Conservation (phyloP, 2,329 filamentous ascomycete genomes). For the Hortaea sp. region DNA sequence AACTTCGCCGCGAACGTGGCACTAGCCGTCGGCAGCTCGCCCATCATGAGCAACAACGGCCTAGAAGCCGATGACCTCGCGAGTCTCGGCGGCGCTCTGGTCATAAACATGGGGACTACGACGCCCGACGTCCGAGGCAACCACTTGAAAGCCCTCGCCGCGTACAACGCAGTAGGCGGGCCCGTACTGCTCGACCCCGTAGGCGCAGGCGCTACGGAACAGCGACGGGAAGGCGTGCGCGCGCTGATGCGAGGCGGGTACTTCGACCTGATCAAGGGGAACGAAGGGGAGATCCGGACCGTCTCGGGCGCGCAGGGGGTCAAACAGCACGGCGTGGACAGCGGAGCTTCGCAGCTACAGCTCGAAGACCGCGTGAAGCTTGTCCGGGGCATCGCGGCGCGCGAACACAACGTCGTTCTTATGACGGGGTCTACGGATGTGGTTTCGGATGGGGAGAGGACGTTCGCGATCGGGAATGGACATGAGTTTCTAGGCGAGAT, state of each 20-base stretch:
- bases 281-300: slow-evolving; percentile 76
- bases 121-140: slow-evolving; percentile 63
- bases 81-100: slow-evolving; percentile 62
- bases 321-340: slow-evolving; percentile 76
- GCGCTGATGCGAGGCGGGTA: slow-evolving; percentile 63
- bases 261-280: slow-evolving; percentile 86
- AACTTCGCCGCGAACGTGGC: slow-evolving; percentile 91
- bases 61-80: slow-evolving; percentile 76
- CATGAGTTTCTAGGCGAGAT: slow-evolving; percentile 60
- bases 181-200: slow-evolving; percentile 85
- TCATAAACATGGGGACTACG: slow-evolving; percentile 92
- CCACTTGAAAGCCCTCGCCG: slow-evolving; percentile 62
- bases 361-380: slow-evolving; percentile 49
- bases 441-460: slow-evolving; percentile 61
- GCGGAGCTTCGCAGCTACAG: slow-evolving; percentile 46
- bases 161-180: slow-evolving; percentile 68
- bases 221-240: slow-evolving; percentile 62
- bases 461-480: slow-evolving; percentile 64
- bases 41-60: slow-evolving; percentile 88
- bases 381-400: slow-evolving; percentile 55
- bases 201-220: slow-evolving; percentile 70
- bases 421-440: slow-evolving; percentile 75
- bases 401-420: slow-evolving; percentile 63
- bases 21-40: slow-evolving; percentile 71
- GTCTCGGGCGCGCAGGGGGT: slow-evolving; percentile 49